Evolutionary conservation across 2,329 filamentous ascomycete genomes (phyloP), one percentile per base, ranked within the genome.

Genomic region (Ceratocystiopsis brevicomis): DNA sequence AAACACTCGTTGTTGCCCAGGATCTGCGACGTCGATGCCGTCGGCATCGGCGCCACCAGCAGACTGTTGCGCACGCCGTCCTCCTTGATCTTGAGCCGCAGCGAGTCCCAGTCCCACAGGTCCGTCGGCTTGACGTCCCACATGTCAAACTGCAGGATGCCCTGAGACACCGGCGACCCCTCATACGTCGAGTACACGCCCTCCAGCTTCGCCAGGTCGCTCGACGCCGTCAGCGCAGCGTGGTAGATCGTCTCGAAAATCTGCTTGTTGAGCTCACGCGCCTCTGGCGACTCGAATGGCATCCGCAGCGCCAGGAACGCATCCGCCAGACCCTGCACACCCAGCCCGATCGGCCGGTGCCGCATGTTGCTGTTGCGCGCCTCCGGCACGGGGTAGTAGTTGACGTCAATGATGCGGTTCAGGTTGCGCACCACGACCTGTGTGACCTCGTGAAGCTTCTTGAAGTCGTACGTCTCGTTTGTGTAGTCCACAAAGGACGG

Each of bases 221-320:
- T 77, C 1, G 90, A 98, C 18, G 85, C 81, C 44, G 87, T 94
- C 49, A 96, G 68, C 45, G 86, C 84, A 59, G 80, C 90, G 61
- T 98, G 90, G 67, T 98, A 98, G 62, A 98, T 95, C 50, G 90
- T 98, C 71, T 98, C 90, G 52, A 98, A 98, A 62, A 98, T 96
- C 63, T 98, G 86, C 57, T 81, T 87, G 72, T 98, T 98, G 57
- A 98, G 75, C 61, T 90, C 74, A 53, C 80, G 83, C 49, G 90
- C 90, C 65, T 96, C 86, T 6, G 85, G 78, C 15, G 90, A 98
- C 62, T 98, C 90, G 57, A 98, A 98, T 32, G 90, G 88, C 69
- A 96, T 73, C 56, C 90, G 87, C 43, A 98, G 78, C 51, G 90
- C 88, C 55, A 98, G 74, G 80, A 98, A 98, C 45, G 87, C 86